Evolutionary conservation across 805 yeast genomes (phyloP), one percentile per base, ranked within the genome.

Genomic region (Ogataea sp.): DNA sequence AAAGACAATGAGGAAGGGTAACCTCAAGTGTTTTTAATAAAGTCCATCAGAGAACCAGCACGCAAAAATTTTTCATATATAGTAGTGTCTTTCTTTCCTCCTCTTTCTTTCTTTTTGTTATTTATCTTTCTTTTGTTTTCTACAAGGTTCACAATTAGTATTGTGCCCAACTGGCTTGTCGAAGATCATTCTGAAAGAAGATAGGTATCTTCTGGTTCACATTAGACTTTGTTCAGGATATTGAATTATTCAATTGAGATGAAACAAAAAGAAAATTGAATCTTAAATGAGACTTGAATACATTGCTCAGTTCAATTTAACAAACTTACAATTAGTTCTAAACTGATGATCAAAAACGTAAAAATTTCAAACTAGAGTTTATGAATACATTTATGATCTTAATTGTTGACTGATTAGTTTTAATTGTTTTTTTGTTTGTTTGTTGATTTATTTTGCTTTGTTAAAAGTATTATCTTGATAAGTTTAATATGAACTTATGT

Each of bases 311-410:
- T n/a, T n/a, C n/a, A n/a, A n/a, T n/a, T n/a, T n/a, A n/a, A n/a
- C n/a, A n/a, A n/a, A n/a, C n/a, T n/a, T n/a, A n/a, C n/a, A n/a
- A n/a, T n/a, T n/a, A n/a, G n/a, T n/a, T 21, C 38, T 34, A 36
- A 39, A 34, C 56, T 66, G 77, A 71, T 70, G 75, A 67, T 56
- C 67, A 60, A 65, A 65, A 61, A 46, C 61, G 59, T 53, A 53
- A 65, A 67, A 44, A 42, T 44, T 59, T 61, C 80, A 75, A 75
- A 75, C 82, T 75, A 75, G 82, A 75, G 82, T 75, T 67, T 75
- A 72, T 75, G 81, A 75, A 69, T 51, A 43, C 45, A 23, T 8
- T 45, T 48, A 65, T 74, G 80, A 74, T 72, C 76, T 63, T 53
- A 71, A 66, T 44, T 52, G 62, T 56, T 54, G 48, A 49, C 65